Conservation (phyloP, 805 yeast species). For the Cyberlindnera samutprakarnensis region DNA sequence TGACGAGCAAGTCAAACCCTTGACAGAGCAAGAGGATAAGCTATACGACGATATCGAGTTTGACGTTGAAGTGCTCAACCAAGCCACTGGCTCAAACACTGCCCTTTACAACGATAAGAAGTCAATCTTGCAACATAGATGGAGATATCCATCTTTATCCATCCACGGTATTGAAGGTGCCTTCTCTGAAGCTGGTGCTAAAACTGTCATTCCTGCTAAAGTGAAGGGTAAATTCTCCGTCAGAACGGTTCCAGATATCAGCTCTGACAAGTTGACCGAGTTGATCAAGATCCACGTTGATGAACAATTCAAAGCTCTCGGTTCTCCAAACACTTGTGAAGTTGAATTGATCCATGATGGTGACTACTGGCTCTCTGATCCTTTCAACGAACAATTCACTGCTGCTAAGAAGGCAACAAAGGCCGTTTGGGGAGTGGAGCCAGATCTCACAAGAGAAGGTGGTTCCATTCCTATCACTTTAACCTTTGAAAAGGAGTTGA, state of each 20-base stretch:
- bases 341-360: slow-evolving; percentile 90
- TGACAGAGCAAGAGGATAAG: slow-evolving; percentile 70
- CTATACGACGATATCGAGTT: slow-evolving; percentile 85
- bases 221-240: slow-evolving; percentile 93
- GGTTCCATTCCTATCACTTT: slow-evolving; percentile 97
- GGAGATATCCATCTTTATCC: slow-evolving; percentile 97
- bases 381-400: slow-evolving; percentile 83
- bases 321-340: slow-evolving; percentile 67
- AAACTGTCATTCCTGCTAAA: slow-evolving; percentile 95
- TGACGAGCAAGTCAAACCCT: slow-evolving; percentile 89
- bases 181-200: slow-evolving; percentile 89
- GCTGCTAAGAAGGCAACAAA: slow-evolving; percentile 95
- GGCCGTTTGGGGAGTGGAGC: slow-evolving; percentile 90
- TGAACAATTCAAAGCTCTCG: slow-evolving; percentile 54
- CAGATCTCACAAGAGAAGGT: slow-evolving; percentile 97
- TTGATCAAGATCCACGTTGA: slow-evolving; percentile 67
- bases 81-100: slow-evolving; percentile 84
- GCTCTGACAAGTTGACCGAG: slow-evolving; percentile 69
- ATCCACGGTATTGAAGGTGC: slow-evolving; percentile 98
- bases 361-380: slow-evolving; percentile 92
- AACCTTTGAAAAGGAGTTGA: slow-evolving; percentile 82
- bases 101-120: slow-evolving; percentile 70
- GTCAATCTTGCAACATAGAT: slow-evolving; percentile 91
- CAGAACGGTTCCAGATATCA: slow-evolving; percentile 95
- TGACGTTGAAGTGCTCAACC: slow-evolving; percentile 74